A percentile compares a stretch with the other conserved stretches of the same genome.
Evolutionary conservation across 2,329 filamentous ascomycete species (phyloP).

Genomic region (Aphanocladium album): DNA sequence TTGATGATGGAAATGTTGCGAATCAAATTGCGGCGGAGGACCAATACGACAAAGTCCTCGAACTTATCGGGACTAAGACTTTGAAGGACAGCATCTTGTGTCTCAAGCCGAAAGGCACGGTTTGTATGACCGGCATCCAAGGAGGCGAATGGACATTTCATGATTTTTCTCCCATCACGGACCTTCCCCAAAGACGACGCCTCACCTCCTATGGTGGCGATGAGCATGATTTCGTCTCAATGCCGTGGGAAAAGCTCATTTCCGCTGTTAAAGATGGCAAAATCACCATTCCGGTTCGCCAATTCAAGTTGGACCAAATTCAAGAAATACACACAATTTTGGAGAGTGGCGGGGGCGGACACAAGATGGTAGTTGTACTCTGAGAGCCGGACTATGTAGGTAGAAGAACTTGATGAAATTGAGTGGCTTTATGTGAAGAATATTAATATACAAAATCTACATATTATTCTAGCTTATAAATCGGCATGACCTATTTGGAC

Average conservation of each 20-base stretch:
- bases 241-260: not conserved
- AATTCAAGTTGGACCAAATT: not conserved
- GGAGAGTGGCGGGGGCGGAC: not conserved
- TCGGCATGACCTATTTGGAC: not conserved
- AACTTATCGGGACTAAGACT: not conserved
- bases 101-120: not conserved
- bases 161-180: not conserved
- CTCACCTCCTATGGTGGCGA: not conserved
- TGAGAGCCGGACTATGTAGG: no score
- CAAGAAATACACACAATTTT: not conserved
- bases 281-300: not conserved
- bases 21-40: not conserved
- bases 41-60: constrained; percentile 1
- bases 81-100: constrained; percentile 3
- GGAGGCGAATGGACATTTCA: not conserved
- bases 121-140: constrained; percentile 8
- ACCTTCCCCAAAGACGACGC: not conserved
- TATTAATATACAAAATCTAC: no score
- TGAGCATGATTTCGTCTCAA: not conserved
- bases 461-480: no score
- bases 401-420: no score
- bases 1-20: not conserved
- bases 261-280: not conserved
- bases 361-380: not conserved
- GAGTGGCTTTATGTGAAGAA: no score